Evolutionary conservation across 2,329 filamentous ascomycete species (phyloP).

Genomic region (Didymella arachidicola): DNA sequence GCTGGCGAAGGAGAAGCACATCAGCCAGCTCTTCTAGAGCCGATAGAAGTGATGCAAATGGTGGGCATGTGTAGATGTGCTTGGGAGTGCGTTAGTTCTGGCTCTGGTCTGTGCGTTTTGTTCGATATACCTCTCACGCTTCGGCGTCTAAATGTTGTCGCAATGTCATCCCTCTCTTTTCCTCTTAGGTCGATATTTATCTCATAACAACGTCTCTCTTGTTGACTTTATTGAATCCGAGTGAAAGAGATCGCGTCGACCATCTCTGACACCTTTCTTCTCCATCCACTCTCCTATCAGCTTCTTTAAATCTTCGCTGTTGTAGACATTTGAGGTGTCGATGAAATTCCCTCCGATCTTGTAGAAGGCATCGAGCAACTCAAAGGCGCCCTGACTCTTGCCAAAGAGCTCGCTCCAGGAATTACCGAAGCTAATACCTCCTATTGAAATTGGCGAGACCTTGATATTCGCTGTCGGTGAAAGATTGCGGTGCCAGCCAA

Average conservation of each 20-base stretch:
- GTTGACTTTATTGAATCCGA: neutral
- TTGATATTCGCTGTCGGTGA: neutral
- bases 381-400: neutral
- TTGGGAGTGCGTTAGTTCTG: neutral
- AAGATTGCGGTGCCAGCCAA: neutral
- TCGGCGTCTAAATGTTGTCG: neutral
- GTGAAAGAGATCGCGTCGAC: too few relatives aligned
- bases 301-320: neutral
- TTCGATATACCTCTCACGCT: neutral
- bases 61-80: neutral
- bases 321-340: neutral
- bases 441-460: neutral
- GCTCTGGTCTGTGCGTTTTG: neutral
- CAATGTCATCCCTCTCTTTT: neutral
- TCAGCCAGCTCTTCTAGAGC: slow-evolving; percentile 10
- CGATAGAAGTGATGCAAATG: neutral
- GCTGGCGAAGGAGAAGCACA: slow-evolving; percentile 12
- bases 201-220: neutral
- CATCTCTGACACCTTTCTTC: neutral
- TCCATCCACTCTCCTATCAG: neutral
- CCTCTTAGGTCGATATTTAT: neutral
- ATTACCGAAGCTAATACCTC: neutral
- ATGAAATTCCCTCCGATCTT: neutral
- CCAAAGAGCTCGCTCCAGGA: neutral
- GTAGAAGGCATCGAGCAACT: neutral